phyloP scores from a whole-genome alignment of 1,139 yeast species.

The Hyphopichia khmerensis region DNA sequence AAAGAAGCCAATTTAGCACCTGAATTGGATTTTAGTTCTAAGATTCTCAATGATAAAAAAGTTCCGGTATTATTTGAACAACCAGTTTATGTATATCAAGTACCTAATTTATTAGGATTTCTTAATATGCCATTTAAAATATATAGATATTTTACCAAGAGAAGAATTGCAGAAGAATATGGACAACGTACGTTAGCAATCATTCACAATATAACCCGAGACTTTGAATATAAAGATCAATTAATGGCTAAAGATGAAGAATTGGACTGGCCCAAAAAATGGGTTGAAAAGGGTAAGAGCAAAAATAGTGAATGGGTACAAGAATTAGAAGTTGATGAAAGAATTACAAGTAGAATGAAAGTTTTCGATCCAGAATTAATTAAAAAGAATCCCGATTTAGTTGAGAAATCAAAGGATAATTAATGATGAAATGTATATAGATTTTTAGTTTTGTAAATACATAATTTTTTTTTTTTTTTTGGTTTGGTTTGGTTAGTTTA shows the following conservation, averaged over 20 bases:
- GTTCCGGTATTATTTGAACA: constrained; percentile 68
- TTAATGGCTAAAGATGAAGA: constrained; percentile 69
- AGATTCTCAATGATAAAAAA: constrained; percentile 29
- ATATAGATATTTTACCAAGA: constrained; percentile 72
- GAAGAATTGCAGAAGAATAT: constrained; percentile 69
- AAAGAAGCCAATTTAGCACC: constrained; percentile 55
- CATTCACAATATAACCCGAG: constrained; percentile 55
- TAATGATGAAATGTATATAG: constrained; percentile 1
- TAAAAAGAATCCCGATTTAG: constrained; percentile 2
- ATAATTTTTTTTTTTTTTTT: too few relatives aligned
- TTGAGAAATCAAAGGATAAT: not conserved
- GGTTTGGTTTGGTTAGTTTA: too few relatives aligned
- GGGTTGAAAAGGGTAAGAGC: constrained; percentile 73
- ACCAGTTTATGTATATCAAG: constrained; percentile 70
- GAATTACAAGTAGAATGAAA: constrained; percentile 57
- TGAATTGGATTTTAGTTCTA: constrained; percentile 43
- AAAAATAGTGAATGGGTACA: constrained; percentile 87
- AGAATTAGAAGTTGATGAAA: constrained; percentile 66
- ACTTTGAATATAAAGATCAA: constrained; percentile 56
- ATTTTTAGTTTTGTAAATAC: too few relatives aligned
- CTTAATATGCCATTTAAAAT: constrained; percentile 72
- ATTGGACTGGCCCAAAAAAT: constrained; percentile 82
- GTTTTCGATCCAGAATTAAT: constrained; percentile 41
- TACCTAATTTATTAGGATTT: constrained; percentile 79
- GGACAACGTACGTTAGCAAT: constrained; percentile 62